Base-by-base conservation (phyloP, 495 filamentous ascomycete species). In the Penicillium goetzii region DNA sequence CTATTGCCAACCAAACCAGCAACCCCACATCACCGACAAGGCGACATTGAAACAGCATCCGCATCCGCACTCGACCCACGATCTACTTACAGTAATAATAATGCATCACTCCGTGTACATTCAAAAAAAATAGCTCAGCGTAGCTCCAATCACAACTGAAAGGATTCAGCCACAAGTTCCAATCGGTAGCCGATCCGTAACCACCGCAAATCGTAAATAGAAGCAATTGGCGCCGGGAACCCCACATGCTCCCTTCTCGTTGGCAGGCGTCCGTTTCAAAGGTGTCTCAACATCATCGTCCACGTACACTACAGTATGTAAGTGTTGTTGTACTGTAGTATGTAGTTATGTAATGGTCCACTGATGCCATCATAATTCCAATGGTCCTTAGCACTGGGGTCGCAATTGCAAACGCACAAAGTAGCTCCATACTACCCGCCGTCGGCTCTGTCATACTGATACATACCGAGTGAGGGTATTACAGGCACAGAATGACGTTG, bases 1-100 rank as follows among this genome's bases (percentile, higher is more conserved):
- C 59, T 30, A 53, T 66, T 67, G 23, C 51, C 40, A 63, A 63
- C 23, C 21, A 53, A 30, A 43, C 60, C 55, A 47, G 33, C 2
- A 40, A 38, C 28, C 56, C 40, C 47, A 51, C 47, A 30, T 51
- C 14, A 17, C 47, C 30, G 23, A 50, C 47, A 28, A 28, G 11
- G 14, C 47, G 1, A 26, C 12, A n/a, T 58, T 23, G 14, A 38
- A 4, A 40, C 34, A n/a, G 38, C 17, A 41, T 30, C 34, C 12
- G 41, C 15, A 41, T 17, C 15, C 14, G 36, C 17, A 43, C 41
- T 45, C 19, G 41, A 45, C 41, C 19, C 19, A 45, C 36, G 21
- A 41, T 21, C 43, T 11, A 50, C 23, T 12, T 4, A 50, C 25
- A 17, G 25, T 12, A 23, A 47, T 4, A 40, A 9, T 32, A 43